Evolutionary conservation across 2,329 filamentous ascomycete species (phyloP).

Genomic region (Akanthomyces uredinophilus): DNA sequence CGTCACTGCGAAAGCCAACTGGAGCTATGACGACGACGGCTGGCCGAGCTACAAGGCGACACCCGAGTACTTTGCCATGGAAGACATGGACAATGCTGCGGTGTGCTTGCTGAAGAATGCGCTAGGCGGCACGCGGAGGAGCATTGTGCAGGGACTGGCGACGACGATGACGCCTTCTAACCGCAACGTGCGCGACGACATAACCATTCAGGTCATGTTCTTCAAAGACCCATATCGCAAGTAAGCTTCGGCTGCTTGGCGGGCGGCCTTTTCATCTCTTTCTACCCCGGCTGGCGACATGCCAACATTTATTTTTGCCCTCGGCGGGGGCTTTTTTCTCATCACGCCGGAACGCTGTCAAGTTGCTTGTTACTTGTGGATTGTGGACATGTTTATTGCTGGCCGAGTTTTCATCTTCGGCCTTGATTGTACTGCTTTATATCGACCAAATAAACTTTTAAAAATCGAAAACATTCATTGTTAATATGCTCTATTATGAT

Average conservation of each 20-base stretch:
- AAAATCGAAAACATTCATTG: background rate
- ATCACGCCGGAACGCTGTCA: background rate
- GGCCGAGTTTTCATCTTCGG: background rate
- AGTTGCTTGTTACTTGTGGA: background rate
- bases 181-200: constrained; percentile 61
- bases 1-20: constrained; percentile 15
- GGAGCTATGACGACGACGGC: constrained; percentile 18
- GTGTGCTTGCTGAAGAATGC: constrained; percentile 79
- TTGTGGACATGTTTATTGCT: background rate
- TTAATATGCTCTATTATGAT: too few relatives aligned
- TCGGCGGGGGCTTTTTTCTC: background rate
- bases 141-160: constrained; percentile 68
- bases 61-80: constrained; percentile 61
- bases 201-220: constrained; percentile 82
- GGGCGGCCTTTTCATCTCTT: background rate
- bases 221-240: constrained; percentile 22
- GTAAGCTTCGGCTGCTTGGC: background rate
- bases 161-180: constrained; percentile 67
- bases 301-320: background rate
- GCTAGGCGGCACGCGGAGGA: constrained; percentile 68
- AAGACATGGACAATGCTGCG: constrained; percentile 70
- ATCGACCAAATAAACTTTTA: background rate
- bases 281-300: background rate
- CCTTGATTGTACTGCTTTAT: background rate
- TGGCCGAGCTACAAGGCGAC: constrained; percentile 24